These are phyloP conservation scores for Syncephalastrum sp. DNA, from an alignment of 371 early-diverging fungal species.

Conservation along the genomic window DNA sequence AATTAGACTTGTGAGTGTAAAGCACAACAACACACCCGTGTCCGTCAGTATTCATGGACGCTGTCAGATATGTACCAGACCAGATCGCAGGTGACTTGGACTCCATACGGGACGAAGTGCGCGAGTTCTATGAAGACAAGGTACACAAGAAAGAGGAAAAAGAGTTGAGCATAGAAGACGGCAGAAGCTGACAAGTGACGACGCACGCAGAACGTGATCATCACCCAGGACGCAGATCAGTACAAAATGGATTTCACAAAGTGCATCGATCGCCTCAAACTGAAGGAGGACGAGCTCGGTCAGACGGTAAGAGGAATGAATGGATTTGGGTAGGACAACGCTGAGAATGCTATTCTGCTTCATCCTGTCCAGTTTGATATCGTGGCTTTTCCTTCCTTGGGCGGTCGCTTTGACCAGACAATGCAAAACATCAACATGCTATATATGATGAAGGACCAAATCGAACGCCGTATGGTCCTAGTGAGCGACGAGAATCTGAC, in stretches of 20 bases:
- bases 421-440: conserved; percentile 76
- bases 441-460: conserved; percentile 47
- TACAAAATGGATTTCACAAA: conserved; percentile 89
- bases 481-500: conserved; percentile 75
- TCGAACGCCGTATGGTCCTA: conserved; percentile 56
- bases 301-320: conserved; percentile 16
- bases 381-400: conserved; percentile 78
- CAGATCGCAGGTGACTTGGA: conserved; percentile 86
- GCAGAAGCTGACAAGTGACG: neutral
- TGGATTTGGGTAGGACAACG: too few species aligned
- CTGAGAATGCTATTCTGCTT: neutral
- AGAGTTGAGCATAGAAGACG: neutral
- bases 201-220: conserved; percentile 39
- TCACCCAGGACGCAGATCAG: conserved; percentile 58
- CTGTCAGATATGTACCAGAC: conserved; percentile 72
- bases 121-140: conserved; percentile 60
- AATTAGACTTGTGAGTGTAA: conserved; percentile 39
- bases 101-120: conserved; percentile 69
- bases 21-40: neutral
- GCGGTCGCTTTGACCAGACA: conserved; percentile 91
- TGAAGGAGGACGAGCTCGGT: conserved; percentile 28
- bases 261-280: conserved; percentile 51
- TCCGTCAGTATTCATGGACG: neutral
- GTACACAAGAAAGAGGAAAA: conserved; percentile 8
- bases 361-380: conserved; percentile 49